A percentile compares a stretch with the other conserved stretches of the same genome.
Conservation (phyloP, 2,329 filamentous ascomycete species). For the Cercospora janseana region DNA sequence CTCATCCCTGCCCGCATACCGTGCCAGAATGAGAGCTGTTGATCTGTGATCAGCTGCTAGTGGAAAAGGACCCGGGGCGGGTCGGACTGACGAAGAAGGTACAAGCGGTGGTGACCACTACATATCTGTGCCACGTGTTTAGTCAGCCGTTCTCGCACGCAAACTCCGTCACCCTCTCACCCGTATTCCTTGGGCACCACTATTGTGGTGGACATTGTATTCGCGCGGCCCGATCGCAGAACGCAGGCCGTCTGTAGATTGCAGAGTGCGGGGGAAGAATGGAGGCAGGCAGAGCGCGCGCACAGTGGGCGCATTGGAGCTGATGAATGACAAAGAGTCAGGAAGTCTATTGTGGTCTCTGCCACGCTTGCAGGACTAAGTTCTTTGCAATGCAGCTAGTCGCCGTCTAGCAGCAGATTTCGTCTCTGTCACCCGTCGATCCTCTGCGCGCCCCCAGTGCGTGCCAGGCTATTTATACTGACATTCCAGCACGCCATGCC, state of each 20-base stretch:
- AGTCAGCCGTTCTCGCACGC: not conserved
- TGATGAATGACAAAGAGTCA: constrained; percentile 1
- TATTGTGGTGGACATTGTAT: constrained; percentile 40
- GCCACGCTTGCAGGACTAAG: not conserved
- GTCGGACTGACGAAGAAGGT: constrained; percentile 47
- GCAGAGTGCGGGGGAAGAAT: not conserved
- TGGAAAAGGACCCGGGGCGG: not conserved
- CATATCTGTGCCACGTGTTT: constrained; percentile 48
- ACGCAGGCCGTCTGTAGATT: not conserved
- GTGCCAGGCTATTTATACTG: no score
- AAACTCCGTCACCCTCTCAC: constrained; percentile 35
- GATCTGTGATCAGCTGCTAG: constrained; percentile 8
- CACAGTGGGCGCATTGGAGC: not conserved
- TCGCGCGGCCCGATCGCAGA: no score
- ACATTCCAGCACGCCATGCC: no score
- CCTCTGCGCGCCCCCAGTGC: no score
- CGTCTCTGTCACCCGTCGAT: no score
- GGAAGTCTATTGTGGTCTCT: constrained; percentile 5
- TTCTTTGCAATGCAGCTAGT: constrained; percentile 1
- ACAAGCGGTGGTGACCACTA: constrained; percentile 54
- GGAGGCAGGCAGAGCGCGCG: not conserved
- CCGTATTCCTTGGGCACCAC: constrained; percentile 51
- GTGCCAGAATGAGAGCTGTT: constrained; percentile 51
- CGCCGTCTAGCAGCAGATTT: no score
- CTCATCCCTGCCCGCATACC: constrained; percentile 45